phyloP scores from a whole-genome alignment of 1,139 yeast species.

The Debaryomycetaceae sp. region DNA sequence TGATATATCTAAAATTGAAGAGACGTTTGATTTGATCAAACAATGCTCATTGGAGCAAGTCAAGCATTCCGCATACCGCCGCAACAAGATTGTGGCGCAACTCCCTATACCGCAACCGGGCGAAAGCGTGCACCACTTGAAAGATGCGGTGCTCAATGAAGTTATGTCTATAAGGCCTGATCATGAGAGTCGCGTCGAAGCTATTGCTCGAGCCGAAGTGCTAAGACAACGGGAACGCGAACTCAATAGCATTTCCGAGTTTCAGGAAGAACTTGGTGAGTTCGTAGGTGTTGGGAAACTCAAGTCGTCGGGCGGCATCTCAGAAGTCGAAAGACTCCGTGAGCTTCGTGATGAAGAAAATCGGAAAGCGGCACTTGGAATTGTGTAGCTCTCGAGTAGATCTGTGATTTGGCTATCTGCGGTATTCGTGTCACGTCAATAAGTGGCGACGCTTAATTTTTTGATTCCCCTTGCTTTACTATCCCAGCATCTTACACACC shows the following conservation, averaged over 20 bases:
- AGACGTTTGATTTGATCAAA: conserved; percentile 71
- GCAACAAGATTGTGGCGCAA: conserved; percentile 29
- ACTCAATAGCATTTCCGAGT: conserved; percentile 47
- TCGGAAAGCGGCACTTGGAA: conserved; percentile 36
- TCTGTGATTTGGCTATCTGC: conserved; percentile 2
- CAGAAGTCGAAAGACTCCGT: conserved; percentile 67
- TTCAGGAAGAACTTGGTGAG: conserved; percentile 78
- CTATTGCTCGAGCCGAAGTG: conserved; percentile 79
- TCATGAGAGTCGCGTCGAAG: conserved; percentile 76
- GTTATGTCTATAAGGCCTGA: conserved; percentile 74
- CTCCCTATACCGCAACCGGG: conserved; percentile 55
- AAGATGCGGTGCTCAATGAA: conserved; percentile 73
- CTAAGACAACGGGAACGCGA: conserved; percentile 64
- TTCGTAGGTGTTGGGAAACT: conserved; percentile 71
- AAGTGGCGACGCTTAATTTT: conserved; percentile 2
- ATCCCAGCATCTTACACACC: too few relatives aligned
- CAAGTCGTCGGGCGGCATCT: conserved; percentile 80
- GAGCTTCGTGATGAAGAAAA: conserved; percentile 59
- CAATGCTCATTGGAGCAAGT: conserved; percentile 74
- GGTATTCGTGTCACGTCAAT: conserved; percentile 2
- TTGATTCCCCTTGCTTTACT: too few relatives aligned
- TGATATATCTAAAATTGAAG: conserved; percentile 69
- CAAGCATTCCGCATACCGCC: conserved; percentile 18
- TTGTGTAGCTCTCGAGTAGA: conserved; percentile 8
- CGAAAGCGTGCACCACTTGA: conserved; percentile 48